Base-by-base conservation (phyloP, 1,139 yeast genomes). In the Candida tropicalis region DNA sequence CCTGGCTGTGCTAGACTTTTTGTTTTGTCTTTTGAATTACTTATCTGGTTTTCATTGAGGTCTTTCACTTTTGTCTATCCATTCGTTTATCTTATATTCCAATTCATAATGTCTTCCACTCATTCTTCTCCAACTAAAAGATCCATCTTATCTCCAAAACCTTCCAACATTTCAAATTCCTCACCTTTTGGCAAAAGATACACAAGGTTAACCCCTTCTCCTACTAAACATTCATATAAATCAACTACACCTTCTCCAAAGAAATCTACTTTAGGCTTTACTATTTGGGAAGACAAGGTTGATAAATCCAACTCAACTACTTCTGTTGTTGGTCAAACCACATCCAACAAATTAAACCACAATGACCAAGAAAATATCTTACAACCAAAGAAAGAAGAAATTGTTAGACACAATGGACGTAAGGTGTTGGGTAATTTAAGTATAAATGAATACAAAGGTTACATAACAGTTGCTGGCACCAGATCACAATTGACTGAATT, bases 331-430 rank as follows among this genome's bases (percentile, higher is more conserved):
- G 52, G 57, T 9, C 44, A 38, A 16, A 40, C 46, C 5, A 42
- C 35, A 11, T 42, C 52, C 43, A 66, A 65, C 47, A 60, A 56
- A 45, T 54, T 49, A 26, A 60, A 60, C 45, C 66, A 65, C 47
- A 59, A 59, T 45, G 76, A 73, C 54, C 77, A 73, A 55, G 79
- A 73, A 51, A 73, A 73, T 49, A 66, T 72, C 38, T 61, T 73
- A 49, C 77, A 70, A 56, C 77, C 77, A 16, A 65, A 63, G 49
- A 54, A 55, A 33, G 50, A 55, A 41, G 50, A 41, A 23, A 49
- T 56, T 43, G 49, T 31, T 31, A 45, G 45, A 35, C 28, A 29
- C 35, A 42, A 9, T 25, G 42, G 41, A 13, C 61, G 77, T 50
- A 45, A 35, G 12, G 75, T 77, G 1, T 65, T 73, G 51, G 51